Evolutionary conservation across 148 eudicot species (phyloP).

Genomic region (Hydrangea macrophylla): DNA sequence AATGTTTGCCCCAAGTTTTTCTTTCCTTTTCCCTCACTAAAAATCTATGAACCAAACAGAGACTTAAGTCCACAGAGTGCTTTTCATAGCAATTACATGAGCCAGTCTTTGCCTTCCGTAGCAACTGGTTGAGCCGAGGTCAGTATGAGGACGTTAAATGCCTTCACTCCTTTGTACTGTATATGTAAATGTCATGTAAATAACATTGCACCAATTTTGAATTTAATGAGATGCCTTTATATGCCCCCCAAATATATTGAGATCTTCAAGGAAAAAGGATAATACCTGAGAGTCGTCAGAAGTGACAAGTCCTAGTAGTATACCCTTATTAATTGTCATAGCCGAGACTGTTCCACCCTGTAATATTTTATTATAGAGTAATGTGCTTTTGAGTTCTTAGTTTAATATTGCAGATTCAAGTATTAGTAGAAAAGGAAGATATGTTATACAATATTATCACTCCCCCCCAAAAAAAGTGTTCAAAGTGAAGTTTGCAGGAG

Average conservation of each 20-base stretch:
- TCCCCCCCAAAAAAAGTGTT: too few relatives aligned
- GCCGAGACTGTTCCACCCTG: conserved; percentile 98
- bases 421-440: too few relatives aligned
- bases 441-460: too few relatives aligned
- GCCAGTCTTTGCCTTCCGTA: too few relatives aligned
- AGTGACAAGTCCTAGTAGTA: conserved; percentile 93
- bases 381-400: neutral
- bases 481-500: neutral
- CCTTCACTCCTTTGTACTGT: too few relatives aligned
- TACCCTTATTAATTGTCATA: conserved; percentile 85
- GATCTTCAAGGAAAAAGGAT: conserved; percentile 1
- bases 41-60: too few relatives aligned
- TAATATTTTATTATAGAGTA: conserved; percentile 10
- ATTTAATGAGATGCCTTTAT: neutral
- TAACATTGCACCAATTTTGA: neutral
- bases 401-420: neutral
- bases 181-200: neutral
- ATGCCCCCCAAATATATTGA: neutral
- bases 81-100: too few relatives aligned
- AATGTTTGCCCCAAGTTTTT: too few relatives aligned
- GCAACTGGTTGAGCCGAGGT: too few relatives aligned
- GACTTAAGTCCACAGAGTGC: too few relatives aligned
- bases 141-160: too few relatives aligned
- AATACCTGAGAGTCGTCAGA: conserved; percentile 75
- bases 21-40: too few relatives aligned